Percentiles rank a stretch among this genome's conserved stretches.
Evolutionary conservation across 345 rosid genomes (phyloP).

Genomic region (Linum trigynum): DNA sequence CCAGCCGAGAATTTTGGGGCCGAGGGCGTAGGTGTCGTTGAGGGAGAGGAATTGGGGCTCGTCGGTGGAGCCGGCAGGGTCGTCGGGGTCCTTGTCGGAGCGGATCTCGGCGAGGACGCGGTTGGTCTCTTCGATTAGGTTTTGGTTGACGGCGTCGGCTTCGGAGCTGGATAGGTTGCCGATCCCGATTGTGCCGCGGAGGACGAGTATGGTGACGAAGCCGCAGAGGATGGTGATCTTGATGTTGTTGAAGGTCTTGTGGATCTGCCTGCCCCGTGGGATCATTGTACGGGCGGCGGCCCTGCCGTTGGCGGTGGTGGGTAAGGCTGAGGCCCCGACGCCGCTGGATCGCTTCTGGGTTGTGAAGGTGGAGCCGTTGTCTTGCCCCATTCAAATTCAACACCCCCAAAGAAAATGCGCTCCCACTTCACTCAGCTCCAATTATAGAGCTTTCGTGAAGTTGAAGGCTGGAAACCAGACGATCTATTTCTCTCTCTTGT

Average conservation of each 20-base stretch:
- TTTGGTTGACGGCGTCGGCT: slow-evolving; percentile 69
- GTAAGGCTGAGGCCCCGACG: slow-evolving; percentile 36
- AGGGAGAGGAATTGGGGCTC: slow-evolving; percentile 42
- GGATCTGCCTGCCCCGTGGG: slow-evolving; percentile 77
- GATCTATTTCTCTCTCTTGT: neutral
- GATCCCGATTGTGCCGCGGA: slow-evolving; percentile 87
- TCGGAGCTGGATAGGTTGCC: slow-evolving; percentile 64
- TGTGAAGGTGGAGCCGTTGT: slow-evolving; percentile 23
- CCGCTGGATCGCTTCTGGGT: slow-evolving; percentile 57
- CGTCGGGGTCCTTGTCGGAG: slow-evolving; percentile 67
- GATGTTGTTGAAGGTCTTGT: slow-evolving; percentile 78
- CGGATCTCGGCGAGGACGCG: slow-evolving; percentile 84
- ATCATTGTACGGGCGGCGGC: slow-evolving; percentile 21
- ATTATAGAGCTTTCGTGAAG: neutral
- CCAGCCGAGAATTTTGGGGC: slow-evolving; percentile 66
- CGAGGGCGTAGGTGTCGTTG: slow-evolving; percentile 60
- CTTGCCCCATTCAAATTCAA: slow-evolving; percentile 43
- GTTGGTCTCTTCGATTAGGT: slow-evolving; percentile 71
- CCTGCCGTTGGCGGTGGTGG: slow-evolving; percentile 40
- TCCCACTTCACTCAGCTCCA: neutral
- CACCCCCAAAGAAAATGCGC: neutral
- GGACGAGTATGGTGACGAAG: slow-evolving; percentile 84
- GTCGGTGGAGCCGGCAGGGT: slow-evolving; percentile 29
- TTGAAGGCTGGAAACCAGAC: neutral
- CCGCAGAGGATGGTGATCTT: slow-evolving; percentile 93